Evolutionary conservation across 1,284 basidiomycete species (phyloP), one percentile per base, ranked within the genome.

Genomic region (Pisolithus thermaeus): DNA sequence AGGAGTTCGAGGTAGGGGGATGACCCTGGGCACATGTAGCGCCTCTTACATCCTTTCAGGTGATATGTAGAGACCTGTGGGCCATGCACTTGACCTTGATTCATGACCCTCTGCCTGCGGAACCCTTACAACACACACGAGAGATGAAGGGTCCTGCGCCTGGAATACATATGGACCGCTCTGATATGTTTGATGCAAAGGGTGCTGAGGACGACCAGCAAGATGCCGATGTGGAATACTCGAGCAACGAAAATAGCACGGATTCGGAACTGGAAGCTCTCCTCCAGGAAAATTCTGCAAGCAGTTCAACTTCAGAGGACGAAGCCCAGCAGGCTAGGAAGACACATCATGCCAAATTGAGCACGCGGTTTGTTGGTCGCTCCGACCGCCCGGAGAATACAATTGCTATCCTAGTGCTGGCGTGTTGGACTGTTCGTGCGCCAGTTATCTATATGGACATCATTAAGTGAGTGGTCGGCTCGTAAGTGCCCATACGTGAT

Each of bases 1-100:
- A 77, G 0, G 85, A 88, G 54, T 88, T 90, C 56, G 92, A 94
- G 79, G 92, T 90, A 49, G 18, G 22, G 45, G 37, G 40, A 51
- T 50, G 32, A 35, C 27, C 37, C n/a, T 25, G 12, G 22, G 49
- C 45, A 40, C 7, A 42, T 48, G 46, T 23, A 36, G 54, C 28
- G 51, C 20, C 40, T 49, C 7, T 54, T 40, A 30, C 56, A 41
- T n/a, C 28, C 23, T 20, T 30, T 30, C 52, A 93, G 91, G 70
- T 78, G 30, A 71, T 92, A 42, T 92, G 89, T 59, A 78, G 84
- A 56, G 92, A 95, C 60, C 59, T 92, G 25, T 94, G 92, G 91
- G 75, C 82, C 1, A 73, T 92, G 20, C 80, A 92, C 66, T 73
- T 95, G 1, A 73, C 76, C 40, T 70, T 88, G 4, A 70, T 90